A percentile compares a stretch with the other conserved stretches of the same genome.
Evolutionary conservation across 345 rosid genomes (phyloP).

Genomic region (Lepidium aucheri): DNA sequence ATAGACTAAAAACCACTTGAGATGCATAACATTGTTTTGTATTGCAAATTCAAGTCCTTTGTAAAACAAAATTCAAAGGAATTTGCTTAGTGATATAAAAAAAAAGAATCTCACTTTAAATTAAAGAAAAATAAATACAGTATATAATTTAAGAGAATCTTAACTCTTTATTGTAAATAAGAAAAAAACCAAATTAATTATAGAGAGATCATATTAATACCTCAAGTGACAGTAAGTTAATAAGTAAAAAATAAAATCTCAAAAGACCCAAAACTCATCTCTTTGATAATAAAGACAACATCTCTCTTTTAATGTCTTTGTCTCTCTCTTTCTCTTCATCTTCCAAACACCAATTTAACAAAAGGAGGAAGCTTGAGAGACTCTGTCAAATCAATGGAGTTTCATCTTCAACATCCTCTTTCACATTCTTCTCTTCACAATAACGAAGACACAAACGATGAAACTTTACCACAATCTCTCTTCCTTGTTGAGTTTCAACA

Average conservation of each 20-base stretch:
- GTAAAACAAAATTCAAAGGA: too few species aligned
- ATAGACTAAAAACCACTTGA: too few species aligned
- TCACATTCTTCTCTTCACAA: conserved; percentile 16
- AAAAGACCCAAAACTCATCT: conserved; percentile 20
- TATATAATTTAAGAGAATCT: neutral
- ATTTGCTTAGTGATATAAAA: neutral
- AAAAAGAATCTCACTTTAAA: neutral
- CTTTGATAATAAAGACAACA: conserved; percentile 17
- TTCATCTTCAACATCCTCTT: conserved; percentile 70
- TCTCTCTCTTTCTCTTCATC: neutral
- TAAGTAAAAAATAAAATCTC: neutral
- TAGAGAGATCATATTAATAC: conserved; percentile 4
- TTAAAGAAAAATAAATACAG: neutral
- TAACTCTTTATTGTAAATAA: neutral
- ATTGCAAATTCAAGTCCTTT: too few species aligned
- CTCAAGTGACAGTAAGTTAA: neutral
- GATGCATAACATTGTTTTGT: too few species aligned
- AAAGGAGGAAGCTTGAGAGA: conserved; percentile 9
- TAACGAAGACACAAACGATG: conserved; percentile 1
- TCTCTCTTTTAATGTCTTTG: conserved; percentile 23
- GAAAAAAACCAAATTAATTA: neutral
- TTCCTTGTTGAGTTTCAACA: conserved; percentile 57
- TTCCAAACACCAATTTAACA: neutral
- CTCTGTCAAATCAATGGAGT: conserved; percentile 45
- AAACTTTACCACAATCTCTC: conserved; percentile 29